phyloP scores from a whole-genome alignment of 495 filamentous ascomycete species.

The Lasiosphaeriaceae sp. region DNA sequence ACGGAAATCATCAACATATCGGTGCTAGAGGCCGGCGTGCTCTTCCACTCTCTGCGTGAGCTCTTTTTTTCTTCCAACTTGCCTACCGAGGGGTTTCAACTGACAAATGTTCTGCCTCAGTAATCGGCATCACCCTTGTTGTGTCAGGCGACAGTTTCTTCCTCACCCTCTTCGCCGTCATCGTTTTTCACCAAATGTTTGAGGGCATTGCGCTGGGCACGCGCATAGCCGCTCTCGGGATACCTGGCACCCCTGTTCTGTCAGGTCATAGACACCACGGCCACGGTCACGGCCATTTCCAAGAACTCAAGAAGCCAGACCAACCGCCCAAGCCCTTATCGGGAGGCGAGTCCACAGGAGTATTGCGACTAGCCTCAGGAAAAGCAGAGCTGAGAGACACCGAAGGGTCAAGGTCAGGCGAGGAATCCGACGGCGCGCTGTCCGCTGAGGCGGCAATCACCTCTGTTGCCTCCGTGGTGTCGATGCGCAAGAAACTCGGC shows the following conservation, averaged over 20 bases:
- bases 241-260: neutral
- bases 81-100: slow-evolving; percentile 2
- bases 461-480: slow-evolving; percentile 10
- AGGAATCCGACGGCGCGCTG: too few species aligned
- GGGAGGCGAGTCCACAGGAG: too few species aligned
- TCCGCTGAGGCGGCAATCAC: too few species aligned
- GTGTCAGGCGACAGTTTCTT: slow-evolving; percentile 55
- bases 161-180: slow-evolving; percentile 53
- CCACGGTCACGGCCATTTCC: slow-evolving; percentile 5
- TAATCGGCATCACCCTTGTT: slow-evolving; percentile 57
- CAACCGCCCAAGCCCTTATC: slow-evolving; percentile 1
- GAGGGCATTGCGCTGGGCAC: slow-evolving; percentile 75
- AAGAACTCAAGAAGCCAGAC: neutral
- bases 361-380: too few species aligned
- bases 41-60: slow-evolving; percentile 66
- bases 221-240: slow-evolving; percentile 59
- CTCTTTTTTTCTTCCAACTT: neutral
- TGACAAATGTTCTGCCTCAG: slow-evolving; percentile 18
- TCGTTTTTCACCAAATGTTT: slow-evolving; percentile 69
- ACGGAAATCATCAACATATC: slow-evolving; percentile 51
- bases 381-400: neutral
- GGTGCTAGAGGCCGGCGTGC: slow-evolving; percentile 66
- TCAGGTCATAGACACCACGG: slow-evolving; percentile 7
- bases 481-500: slow-evolving; percentile 38
- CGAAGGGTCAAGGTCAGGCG: neutral